These are phyloP conservation scores for Eucalyptus erythrocorys DNA, from an alignment of 345 rosid genomes.

Conservation along the genomic window DNA sequence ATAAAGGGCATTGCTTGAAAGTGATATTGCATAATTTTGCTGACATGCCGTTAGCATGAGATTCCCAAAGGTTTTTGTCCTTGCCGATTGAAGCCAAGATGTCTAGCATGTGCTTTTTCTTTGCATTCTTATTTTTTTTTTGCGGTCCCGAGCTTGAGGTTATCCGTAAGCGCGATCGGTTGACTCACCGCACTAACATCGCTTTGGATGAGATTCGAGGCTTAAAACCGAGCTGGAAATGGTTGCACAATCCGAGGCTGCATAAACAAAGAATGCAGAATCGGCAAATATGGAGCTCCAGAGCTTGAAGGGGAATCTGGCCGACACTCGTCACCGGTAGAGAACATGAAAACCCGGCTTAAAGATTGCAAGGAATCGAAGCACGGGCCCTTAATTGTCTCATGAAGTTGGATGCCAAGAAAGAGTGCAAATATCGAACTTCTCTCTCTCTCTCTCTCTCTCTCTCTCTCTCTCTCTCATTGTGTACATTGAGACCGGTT, in stretches of 20 bases:
- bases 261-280: conserved; percentile 39
- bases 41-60: too few species aligned
- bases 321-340: conserved; percentile 49
- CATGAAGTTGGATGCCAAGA: too few species aligned
- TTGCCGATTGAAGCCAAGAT: too few species aligned
- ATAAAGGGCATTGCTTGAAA: too few species aligned
- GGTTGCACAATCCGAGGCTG: conserved; percentile 51
- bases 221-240: conserved; percentile 56
- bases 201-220: conserved; percentile 61
- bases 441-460: too few species aligned
- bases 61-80: too few species aligned
- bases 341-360: conserved; percentile 64
- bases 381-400: conserved; percentile 68
- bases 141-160: conserved; percentile 46
- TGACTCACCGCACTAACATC: conserved; percentile 45
- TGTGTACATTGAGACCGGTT: too few species aligned
- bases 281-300: conserved; percentile 41
- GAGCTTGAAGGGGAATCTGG: conserved; percentile 53
- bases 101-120: too few species aligned
- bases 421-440: too few species aligned
- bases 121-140: too few species aligned
- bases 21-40: too few species aligned
- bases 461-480: too few species aligned
- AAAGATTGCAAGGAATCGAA: conserved; percentile 68
- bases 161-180: conserved; percentile 37